Percentiles rank a stretch among this genome's conserved stretches.
These are phyloP conservation scores for Microcos paniculata DNA, from an alignment of 345 rosid genomes.

Conservation along the genomic window DNA sequence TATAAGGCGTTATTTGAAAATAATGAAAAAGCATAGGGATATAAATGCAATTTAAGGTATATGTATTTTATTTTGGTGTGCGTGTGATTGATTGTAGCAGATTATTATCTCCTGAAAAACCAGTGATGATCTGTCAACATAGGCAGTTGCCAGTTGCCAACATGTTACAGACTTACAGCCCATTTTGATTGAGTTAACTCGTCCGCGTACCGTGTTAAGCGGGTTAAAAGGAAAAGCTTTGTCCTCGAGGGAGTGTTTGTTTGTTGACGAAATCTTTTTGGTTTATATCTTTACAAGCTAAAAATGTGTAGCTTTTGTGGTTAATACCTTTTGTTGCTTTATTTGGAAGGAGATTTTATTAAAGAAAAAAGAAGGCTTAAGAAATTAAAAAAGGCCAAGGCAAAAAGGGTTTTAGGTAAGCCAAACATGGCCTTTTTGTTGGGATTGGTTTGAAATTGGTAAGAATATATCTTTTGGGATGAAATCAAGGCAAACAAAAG, in stretches of 20 bases:
- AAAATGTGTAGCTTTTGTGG: neutral
- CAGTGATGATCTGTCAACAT: conserved; percentile 11
- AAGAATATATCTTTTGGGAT: neutral
- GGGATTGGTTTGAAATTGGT: conserved; percentile 5
- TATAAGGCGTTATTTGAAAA: no score
- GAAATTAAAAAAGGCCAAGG: no score
- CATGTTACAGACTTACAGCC: no score
- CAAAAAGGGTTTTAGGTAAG: neutral
- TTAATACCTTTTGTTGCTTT: neutral
- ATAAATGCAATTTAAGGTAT: no score
- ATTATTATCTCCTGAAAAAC: neutral
- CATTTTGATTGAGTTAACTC: conserved; percentile 8
- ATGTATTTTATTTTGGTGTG: neutral
- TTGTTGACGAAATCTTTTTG: neutral
- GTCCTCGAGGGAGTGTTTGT: neutral
- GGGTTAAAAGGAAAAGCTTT: neutral
- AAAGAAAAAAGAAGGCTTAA: neutral
- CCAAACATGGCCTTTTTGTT: neutral
- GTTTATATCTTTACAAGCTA: no score
- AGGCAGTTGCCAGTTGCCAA: conserved; percentile 15
- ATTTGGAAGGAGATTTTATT: neutral
- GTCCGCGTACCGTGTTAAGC: neutral
- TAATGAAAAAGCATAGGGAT: no score
- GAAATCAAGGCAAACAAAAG: neutral
- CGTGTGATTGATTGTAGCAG: neutral